A percentile compares a stretch with the other conserved stretches of the same genome.
Evolutionary conservation across 495 filamentous ascomycete genomes (phyloP).

Genomic region (Aspergillus steynii): DNA sequence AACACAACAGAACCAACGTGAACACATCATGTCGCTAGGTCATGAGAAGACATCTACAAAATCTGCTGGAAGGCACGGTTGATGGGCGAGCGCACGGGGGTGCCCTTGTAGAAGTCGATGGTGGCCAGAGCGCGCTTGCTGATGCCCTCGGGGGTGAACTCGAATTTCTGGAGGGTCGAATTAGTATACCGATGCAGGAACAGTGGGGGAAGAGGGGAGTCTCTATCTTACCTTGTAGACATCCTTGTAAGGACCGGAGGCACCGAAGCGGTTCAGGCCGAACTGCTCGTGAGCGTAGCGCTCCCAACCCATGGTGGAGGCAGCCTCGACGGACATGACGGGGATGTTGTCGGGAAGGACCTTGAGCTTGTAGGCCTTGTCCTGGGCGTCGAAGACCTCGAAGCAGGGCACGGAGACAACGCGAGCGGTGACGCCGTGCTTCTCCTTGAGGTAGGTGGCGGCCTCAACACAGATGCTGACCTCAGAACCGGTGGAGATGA

Average conservation of each 20-base stretch:
- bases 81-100: slow-evolving; percentile 85
- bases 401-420: slow-evolving; percentile 96
- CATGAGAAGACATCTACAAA: slow-evolving; percentile 33
- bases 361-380: slow-evolving; percentile 88
- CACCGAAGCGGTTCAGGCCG: slow-evolving; percentile 97
- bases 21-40: slow-evolving; percentile 17
- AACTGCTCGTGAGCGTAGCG: slow-evolving; percentile 99
- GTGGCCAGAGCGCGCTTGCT: slow-evolving; percentile 90
- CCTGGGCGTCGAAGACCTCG: slow-evolving; percentile 94
- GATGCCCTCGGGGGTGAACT: slow-evolving; percentile 95
- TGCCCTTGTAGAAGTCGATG: slow-evolving; percentile 95
- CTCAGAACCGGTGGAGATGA: slow-evolving; percentile 95
- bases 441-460: slow-evolving; percentile 84
- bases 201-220: neutral
- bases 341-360: slow-evolving; percentile 95
- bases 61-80: slow-evolving; percentile 73
- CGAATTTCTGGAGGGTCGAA: slow-evolving; percentile 73
- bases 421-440: slow-evolving; percentile 84
- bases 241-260: slow-evolving; percentile 93
- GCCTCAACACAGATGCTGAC: slow-evolving; percentile 92
- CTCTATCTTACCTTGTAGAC: slow-evolving; percentile 79
- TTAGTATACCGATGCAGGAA: slow-evolving; percentile 16
- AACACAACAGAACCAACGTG: slow-evolving; percentile 24
- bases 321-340: slow-evolving; percentile 88
- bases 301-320: slow-evolving; percentile 95